A percentile compares a stretch with the other conserved stretches of the same genome.
Evolutionary conservation across 129 eudicot species (phyloP).

Genomic region (sunflower (Helianthus annuus)): HanXRQr2.0-SUNRISE NC_035449.2:38975617-38976116

Average conservation of each 20-base stretch:
- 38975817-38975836: not conserved
- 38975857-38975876: constrained; percentile 19
- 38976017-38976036: too few species aligned
- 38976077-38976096: too few species aligned
- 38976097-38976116: too few species aligned
- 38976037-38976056: too few species aligned
- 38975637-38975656: constrained; percentile 16
- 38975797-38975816: constrained; percentile 37
- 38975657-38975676: not conserved
- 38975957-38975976: not conserved
- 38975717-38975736: constrained; percentile 9
- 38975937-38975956: constrained; percentile 6
- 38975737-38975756: constrained; percentile 29
- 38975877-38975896: constrained; percentile 12
- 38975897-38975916: constrained; percentile 27
- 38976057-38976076: too few species aligned
- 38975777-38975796: too few species aligned
- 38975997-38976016: too few species aligned
- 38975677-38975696: not conserved
- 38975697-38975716: constrained; percentile 4
- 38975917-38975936: constrained; percentile 4
- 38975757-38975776: constrained; percentile 32
- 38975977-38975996: too few species aligned
- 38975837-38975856: constrained; percentile 32
- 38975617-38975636: constrained; percentile 17